Evolutionary conservation across 257 asterid genomes (phyloP).

Genomic region (Ocimum tenuiflorum): DNA sequence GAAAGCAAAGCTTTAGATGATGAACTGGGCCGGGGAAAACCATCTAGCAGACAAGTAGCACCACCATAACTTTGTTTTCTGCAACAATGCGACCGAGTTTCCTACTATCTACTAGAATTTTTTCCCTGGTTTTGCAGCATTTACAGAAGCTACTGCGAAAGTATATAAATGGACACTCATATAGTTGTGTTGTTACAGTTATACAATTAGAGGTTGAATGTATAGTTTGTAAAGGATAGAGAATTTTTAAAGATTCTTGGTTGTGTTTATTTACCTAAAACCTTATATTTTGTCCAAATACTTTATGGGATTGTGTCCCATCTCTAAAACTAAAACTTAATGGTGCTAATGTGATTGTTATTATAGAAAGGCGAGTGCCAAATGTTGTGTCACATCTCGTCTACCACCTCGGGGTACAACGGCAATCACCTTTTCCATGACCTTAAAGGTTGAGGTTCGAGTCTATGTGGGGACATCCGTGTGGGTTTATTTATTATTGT

Average conservation of each 20-base stretch:
- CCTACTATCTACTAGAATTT: conserved; percentile 22
- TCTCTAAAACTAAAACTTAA: too few species aligned
- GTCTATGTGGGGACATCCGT: too few species aligned
- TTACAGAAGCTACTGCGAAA: background rate
- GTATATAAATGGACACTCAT: conserved; percentile 1
- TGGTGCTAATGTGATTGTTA: too few species aligned
- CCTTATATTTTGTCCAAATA: background rate
- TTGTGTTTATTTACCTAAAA: background rate
- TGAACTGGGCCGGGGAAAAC: conserved; percentile 23
- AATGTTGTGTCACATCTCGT: too few species aligned
- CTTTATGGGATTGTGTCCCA: background rate
- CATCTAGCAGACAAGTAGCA: conserved; percentile 18
- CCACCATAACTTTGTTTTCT: background rate
- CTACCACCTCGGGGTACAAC: too few species aligned
- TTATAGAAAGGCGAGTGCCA: too few species aligned
- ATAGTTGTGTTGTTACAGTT: background rate
- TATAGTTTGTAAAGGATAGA: conserved; percentile 18
- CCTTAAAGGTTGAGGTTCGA: too few species aligned
- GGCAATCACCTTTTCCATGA: too few species aligned
- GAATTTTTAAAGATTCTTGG: background rate
- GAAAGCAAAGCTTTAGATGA: background rate
- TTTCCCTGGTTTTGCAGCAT: conserved; percentile 12
- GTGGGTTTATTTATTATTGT: too few species aligned
- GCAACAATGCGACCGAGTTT: background rate
- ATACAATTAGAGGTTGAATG: conserved; percentile 13